These are phyloP conservation scores for Bombardia bombarda DNA, from an alignment of 495 filamentous ascomycete genomes.

Conservation along the genomic window DNA sequence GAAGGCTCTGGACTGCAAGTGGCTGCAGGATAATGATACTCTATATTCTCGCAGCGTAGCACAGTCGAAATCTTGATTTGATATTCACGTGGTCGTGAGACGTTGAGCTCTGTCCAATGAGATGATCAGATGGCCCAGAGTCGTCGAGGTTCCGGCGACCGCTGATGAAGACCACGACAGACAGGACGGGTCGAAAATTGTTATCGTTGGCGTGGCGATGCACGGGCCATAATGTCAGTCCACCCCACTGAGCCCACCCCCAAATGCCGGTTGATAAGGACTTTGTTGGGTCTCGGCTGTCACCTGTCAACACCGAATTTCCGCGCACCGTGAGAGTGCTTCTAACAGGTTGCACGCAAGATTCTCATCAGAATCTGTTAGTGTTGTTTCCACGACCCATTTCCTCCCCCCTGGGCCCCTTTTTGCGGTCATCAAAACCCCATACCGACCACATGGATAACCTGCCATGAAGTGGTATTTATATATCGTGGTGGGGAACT, in stretches of 20 bases:
- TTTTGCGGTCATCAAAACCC: too few relatives aligned
- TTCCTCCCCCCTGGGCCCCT: background rate
- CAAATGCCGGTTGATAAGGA: background rate
- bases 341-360: background rate
- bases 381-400: background rate
- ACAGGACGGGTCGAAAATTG: slow-evolving; percentile 13
- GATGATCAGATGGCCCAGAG: slow-evolving; percentile 2
- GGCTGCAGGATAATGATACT: too few relatives aligned
- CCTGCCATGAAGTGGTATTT: too few relatives aligned
- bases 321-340: too few relatives aligned
- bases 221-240: slow-evolving; percentile 10
- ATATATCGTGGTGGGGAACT: too few relatives aligned
- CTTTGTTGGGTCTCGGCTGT: too few relatives aligned
- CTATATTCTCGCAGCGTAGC: too few relatives aligned
- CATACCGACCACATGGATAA: too few relatives aligned
- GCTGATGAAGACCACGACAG: background rate
- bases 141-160: background rate
- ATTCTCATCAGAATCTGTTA: background rate
- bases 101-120: slow-evolving; percentile 11
- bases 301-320: too few relatives aligned
- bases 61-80: too few relatives aligned
- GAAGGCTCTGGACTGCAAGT: too few relatives aligned
- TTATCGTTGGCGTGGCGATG: slow-evolving; percentile 16
- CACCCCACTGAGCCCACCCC: slow-evolving; percentile 1
- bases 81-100: background rate